A percentile compares a stretch with the other conserved stretches of the same genome.
These are phyloP conservation scores for Fusarium tuaranense DNA, from an alignment of 2,329 filamentous ascomycete species.

Conservation along the genomic window DNA sequence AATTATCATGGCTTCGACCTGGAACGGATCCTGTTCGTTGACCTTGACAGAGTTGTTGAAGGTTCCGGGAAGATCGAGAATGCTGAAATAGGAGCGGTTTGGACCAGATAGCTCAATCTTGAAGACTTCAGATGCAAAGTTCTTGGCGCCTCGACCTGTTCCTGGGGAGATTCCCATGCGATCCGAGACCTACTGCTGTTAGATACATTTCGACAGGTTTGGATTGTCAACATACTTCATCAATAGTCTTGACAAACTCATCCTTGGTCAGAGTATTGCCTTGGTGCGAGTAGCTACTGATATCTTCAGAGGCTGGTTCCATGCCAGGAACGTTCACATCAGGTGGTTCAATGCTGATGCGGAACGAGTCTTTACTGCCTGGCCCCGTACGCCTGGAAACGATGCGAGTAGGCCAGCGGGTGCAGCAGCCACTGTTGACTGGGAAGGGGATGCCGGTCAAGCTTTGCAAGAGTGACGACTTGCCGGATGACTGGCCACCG, in stretches of 20 bases:
- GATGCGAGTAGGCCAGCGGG: slow-evolving; percentile 53
- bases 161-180: slow-evolving; percentile 48
- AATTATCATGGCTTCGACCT: slow-evolving; percentile 48
- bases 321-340: slow-evolving; percentile 39
- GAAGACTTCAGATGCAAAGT: slow-evolving; percentile 53
- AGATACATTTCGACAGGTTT: background rate
- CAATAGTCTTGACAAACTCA: slow-evolving; percentile 45
- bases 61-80: slow-evolving; percentile 52
- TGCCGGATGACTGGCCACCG: slow-evolving; percentile 52
- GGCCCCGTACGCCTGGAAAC: slow-evolving; percentile 50
- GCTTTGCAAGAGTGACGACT: slow-evolving; percentile 52
- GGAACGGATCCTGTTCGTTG: slow-evolving; percentile 45
- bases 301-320: slow-evolving; percentile 24
- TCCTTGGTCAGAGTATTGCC: slow-evolving; percentile 44
- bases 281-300: slow-evolving; percentile 37
- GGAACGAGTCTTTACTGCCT: slow-evolving; percentile 42
- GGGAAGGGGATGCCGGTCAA: slow-evolving; percentile 54
- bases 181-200: slow-evolving; percentile 37
- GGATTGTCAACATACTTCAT: slow-evolving; percentile 39
- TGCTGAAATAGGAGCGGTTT: slow-evolving; percentile 51
- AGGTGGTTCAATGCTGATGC: slow-evolving; percentile 47
- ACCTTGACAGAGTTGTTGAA: slow-evolving; percentile 42
- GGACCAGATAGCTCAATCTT: slow-evolving; percentile 54
- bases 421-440: slow-evolving; percentile 48
- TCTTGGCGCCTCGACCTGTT: slow-evolving; percentile 41